A percentile compares a stretch with the other conserved stretches of the same genome.
phyloP scores from a whole-genome alignment of 2,329 filamentous ascomycete genomes.

The Didymella arachidicola region DNA sequence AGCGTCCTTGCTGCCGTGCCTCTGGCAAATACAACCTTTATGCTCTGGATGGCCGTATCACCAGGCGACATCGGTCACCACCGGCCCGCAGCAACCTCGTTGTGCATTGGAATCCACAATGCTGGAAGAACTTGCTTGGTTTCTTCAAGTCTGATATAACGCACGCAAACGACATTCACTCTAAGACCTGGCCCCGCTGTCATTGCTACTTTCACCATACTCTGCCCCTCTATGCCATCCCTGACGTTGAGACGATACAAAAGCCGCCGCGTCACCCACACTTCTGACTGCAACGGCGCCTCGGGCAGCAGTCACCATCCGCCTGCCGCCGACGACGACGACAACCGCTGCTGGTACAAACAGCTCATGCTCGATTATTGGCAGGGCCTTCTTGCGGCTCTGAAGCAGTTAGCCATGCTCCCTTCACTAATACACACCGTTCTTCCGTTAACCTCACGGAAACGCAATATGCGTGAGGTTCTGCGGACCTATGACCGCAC shows the following conservation, averaged over 20 bases:
- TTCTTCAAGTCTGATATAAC: conserved; percentile 35
- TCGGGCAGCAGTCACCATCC: conserved; percentile 35
- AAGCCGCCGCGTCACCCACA: conserved; percentile 45
- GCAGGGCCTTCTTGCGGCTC: conserved; percentile 49
- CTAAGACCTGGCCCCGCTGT: conserved; percentile 39
- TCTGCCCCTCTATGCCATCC: conserved; percentile 42
- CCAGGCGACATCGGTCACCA: conserved; percentile 52
- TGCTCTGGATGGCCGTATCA: conserved; percentile 49
- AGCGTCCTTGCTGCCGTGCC: conserved; percentile 35
- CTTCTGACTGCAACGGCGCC: conserved; percentile 29
- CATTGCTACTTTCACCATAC: conserved; percentile 30
- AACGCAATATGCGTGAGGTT: conserved; percentile 48
- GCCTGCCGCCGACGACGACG: conserved; percentile 25
- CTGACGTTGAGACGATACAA: conserved; percentile 47
- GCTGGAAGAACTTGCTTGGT: conserved; percentile 27
- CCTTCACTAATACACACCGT: conserved; percentile 51
- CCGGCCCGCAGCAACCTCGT: conserved; percentile 44
- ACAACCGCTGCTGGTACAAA: conserved; percentile 42
- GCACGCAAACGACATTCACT: conserved; percentile 35
- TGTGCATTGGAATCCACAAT: conserved; percentile 40
- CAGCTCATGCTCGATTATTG: conserved; percentile 52
- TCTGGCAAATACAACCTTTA: conserved; percentile 52
- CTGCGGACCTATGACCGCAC: conserved; percentile 53
- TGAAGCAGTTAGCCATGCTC: conserved; percentile 52
- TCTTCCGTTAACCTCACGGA: conserved; percentile 45